Conservation (phyloP, 805 yeast species). For the Kluyveromyces siamensis region DNA sequence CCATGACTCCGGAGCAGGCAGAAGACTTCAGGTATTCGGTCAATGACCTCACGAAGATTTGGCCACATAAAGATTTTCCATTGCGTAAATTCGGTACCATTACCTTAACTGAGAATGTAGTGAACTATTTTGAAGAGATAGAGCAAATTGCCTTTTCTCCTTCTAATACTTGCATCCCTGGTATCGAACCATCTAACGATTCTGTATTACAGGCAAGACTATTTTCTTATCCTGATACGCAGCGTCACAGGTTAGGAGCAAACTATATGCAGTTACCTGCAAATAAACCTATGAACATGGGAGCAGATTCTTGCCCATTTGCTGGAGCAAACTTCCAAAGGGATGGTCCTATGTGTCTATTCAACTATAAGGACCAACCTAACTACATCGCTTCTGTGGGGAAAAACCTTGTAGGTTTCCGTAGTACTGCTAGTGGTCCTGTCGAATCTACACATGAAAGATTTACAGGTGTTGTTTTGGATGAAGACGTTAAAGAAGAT, state of each 20-base stretch:
- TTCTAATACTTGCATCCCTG: constrained; percentile 57
- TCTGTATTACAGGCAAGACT: constrained; percentile 71
- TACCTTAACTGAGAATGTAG: constrained; percentile 45
- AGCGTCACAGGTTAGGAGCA: constrained; percentile 65
- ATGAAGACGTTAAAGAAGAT: constrained; percentile 18
- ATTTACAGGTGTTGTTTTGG: constrained; percentile 29
- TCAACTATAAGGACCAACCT: constrained; percentile 42
- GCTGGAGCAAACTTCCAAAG: constrained; percentile 41
- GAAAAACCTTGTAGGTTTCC: constrained; percentile 16
- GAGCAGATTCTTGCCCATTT: constrained; percentile 17
- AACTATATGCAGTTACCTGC: constrained; percentile 63
- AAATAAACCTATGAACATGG: constrained; percentile 34
- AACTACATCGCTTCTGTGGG: constrained; percentile 40
- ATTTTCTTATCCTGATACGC: constrained; percentile 70
- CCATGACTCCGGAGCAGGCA: constrained; percentile 72
- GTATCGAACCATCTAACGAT: constrained; percentile 68
- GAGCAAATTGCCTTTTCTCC: constrained; percentile 65
- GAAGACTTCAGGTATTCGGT: constrained; percentile 67
- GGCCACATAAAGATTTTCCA: constrained; percentile 84
- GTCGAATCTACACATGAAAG: constrained; percentile 14
- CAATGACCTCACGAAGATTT: constrained; percentile 79
- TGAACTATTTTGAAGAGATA: constrained; percentile 40
- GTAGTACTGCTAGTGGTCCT: constrained; percentile 7
- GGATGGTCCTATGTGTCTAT: constrained; percentile 50
- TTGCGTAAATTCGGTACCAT: constrained; percentile 66